phyloP scores from a whole-genome alignment of 176 grass and related monocot species.

The Sorghum bicolor region Sorghum_bicolor_NCBIv3 NC_012870.2:24338501-24339000 shows the following conservation, averaged over 20 bases:
- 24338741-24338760: background rate
- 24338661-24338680: background rate
- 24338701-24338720: background rate
- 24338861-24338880: constrained; percentile 55
- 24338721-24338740: background rate
- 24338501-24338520: background rate
- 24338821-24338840: constrained; percentile 79
- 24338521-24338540: background rate
- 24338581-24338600: constrained; percentile 87
- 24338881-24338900: constrained; percentile 43
- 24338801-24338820: constrained; percentile 95
- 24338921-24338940: constrained; percentile 42
- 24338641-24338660: constrained; percentile 46
- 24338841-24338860: constrained; percentile 44
- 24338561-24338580: constrained; percentile 68
- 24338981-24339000: constrained; percentile 59
- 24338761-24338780: background rate
- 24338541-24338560: constrained; percentile 63
- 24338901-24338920: constrained; percentile 51
- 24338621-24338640: constrained; percentile 86
- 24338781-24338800: constrained; percentile 56
- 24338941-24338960: constrained; percentile 52
- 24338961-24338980: constrained; percentile 44
- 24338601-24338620: constrained; percentile 85
- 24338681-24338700: background rate